These are phyloP conservation scores for Casuarina cunninghamiana DNA, from an alignment of 306 rosid genomes.

Conservation along the genomic window DNA sequence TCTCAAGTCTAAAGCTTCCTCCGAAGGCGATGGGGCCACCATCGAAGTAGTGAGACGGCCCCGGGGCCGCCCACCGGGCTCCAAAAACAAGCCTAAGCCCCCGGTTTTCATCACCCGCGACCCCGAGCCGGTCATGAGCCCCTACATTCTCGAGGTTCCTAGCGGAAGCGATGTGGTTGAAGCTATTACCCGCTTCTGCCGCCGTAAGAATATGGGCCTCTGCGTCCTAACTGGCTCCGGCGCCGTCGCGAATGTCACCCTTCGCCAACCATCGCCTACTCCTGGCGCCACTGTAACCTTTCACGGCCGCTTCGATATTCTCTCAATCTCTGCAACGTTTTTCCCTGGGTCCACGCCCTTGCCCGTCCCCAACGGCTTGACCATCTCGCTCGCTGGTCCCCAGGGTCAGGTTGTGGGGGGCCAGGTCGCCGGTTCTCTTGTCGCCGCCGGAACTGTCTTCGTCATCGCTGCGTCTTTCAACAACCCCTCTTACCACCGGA, in stretches of 20 bases:
- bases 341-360: slow-evolving; percentile 36
- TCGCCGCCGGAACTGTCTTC: slow-evolving; percentile 77
- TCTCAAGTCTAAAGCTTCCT: slow-evolving; percentile 7
- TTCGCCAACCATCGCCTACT: slow-evolving; percentile 77
- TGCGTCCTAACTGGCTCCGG: slow-evolving; percentile 78
- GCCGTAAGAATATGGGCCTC: slow-evolving; percentile 63
- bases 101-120: slow-evolving; percentile 67
- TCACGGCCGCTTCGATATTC: slow-evolving; percentile 89
- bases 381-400: slow-evolving; percentile 87
- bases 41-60: slow-evolving; percentile 78
- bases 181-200: slow-evolving; percentile 64
- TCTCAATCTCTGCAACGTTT: slow-evolving; percentile 78
- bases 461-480: slow-evolving; percentile 70
- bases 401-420: slow-evolving; percentile 99
- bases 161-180: slow-evolving; percentile 85
- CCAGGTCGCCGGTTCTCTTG: slow-evolving; percentile 52
- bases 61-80: slow-evolving; percentile 91
- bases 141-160: slow-evolving; percentile 78
- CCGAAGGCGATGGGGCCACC: slow-evolving; percentile 63
- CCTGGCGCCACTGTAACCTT: slow-evolving; percentile 78
- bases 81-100: slow-evolving; percentile 83
- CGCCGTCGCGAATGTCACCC: slow-evolving; percentile 71
- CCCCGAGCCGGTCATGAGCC: slow-evolving; percentile 79
- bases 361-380: slow-evolving; percentile 52
- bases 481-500: slow-evolving; percentile 71